A percentile compares a stretch with the other conserved stretches of the same genome.
These are phyloP conservation scores for Polysphondylium violaceum DNA, from an alignment of 78 protist species.

Conservation along the genomic window DNA sequence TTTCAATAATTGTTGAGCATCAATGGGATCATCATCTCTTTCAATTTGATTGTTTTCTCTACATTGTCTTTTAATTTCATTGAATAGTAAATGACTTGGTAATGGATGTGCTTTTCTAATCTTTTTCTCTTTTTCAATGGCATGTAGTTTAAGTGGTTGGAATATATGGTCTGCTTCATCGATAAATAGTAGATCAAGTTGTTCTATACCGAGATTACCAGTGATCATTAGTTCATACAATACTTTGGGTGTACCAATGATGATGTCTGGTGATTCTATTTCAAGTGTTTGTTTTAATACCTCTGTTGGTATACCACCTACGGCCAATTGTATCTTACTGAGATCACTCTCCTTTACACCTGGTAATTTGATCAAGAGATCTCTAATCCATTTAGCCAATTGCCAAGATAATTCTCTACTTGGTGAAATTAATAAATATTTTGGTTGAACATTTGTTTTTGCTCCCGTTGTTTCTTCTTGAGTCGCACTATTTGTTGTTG, in stretches of 20 bases:
- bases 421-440: constrained; percentile 45
- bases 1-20: neutral
- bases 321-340: constrained; percentile 9
- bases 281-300: constrained; percentile 5
- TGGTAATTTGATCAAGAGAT: neutral
- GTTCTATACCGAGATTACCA: neutral
- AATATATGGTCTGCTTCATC: constrained; percentile 64
- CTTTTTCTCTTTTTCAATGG: neutral
- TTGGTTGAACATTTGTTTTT: constrained; percentile 1
- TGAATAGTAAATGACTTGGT: constrained; percentile 4
- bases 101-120: constrained; percentile 44
- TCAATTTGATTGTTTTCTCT: constrained; percentile 8
- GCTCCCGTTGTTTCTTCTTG: neutral
- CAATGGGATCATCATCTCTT: neutral
- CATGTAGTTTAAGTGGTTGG: constrained; percentile 8
- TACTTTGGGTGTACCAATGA: constrained; percentile 68
- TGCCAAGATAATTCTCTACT: constrained; percentile 69
- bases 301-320: neutral
- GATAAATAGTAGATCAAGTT: constrained; percentile 1
- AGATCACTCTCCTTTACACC: neutral
- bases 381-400: constrained; percentile 45
- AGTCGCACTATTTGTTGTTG: neutral
- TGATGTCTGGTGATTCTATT: neutral
- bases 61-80: constrained; percentile 24
- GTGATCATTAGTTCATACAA: constrained; percentile 18